A percentile compares a stretch with the other conserved stretches of the same genome.
Conservation (phyloP, 805 yeast species). For the Yarrowia hollandica region DNA sequence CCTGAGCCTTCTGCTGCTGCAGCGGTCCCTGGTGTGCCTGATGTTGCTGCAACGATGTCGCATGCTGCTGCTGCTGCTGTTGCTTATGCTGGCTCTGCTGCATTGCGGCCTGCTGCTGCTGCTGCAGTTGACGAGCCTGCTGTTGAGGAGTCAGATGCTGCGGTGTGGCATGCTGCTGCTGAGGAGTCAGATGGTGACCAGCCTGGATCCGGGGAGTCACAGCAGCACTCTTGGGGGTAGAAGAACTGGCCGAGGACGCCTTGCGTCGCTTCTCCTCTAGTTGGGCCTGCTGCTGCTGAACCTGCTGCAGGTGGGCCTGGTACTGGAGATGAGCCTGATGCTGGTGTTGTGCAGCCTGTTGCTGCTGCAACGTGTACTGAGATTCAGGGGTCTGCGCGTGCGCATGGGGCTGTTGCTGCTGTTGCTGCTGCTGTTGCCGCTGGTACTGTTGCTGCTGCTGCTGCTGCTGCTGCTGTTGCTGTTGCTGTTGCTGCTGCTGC, state of each 20-base stretch:
- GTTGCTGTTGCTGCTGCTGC: constrained; percentile 16
- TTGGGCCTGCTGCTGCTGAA: constrained; percentile 18
- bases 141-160: constrained; percentile 21
- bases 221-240: background rate
- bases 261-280: constrained; percentile 19
- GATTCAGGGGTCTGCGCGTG: constrained; percentile 11
- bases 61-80: background rate
- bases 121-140: constrained; percentile 13
- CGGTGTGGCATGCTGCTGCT: constrained; percentile 13
- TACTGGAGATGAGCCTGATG: constrained; percentile 27
- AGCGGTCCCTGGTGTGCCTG: too few relatives aligned
- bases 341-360: constrained; percentile 19
- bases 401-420: constrained; percentile 13
- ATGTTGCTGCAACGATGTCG: background rate
- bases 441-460: constrained; percentile 12
- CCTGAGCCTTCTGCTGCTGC: background rate
- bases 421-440: background rate
- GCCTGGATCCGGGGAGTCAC: background rate
- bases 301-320: constrained; percentile 22
- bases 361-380: constrained; percentile 18
- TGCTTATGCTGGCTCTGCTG: constrained; percentile 2
- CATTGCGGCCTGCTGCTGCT: constrained; percentile 18
- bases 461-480: constrained; percentile 30
- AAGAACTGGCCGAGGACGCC: background rate
- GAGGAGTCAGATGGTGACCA: background rate